A percentile compares a stretch with the other conserved stretches of the same genome.
phyloP scores from a whole-genome alignment of 1,139 yeast species.

The Debaryomyces sp. region DNA sequence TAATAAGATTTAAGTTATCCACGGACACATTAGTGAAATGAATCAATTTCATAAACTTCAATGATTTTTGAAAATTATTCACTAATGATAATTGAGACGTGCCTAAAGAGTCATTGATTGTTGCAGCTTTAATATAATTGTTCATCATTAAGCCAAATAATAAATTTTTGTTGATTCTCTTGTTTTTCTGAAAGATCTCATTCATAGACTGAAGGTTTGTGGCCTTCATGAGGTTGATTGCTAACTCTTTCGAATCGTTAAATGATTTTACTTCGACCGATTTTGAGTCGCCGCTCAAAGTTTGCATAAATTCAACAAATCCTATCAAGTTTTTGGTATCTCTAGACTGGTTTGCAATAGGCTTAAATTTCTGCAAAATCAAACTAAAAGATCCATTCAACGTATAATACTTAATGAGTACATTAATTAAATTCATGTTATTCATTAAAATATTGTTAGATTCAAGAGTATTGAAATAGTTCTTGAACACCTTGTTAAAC shows the following conservation, averaged over 20 bases:
- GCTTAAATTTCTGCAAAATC: constrained; percentile 20
- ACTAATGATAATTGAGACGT: constrained; percentile 12
- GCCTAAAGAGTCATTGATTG: constrained; percentile 4
- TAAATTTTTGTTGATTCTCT: constrained; percentile 11
- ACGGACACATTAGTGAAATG: constrained; percentile 22
- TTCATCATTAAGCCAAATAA: constrained; percentile 21
- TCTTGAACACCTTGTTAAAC: constrained; percentile 21
- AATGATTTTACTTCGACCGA: neutral
- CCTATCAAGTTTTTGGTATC: constrained; percentile 20
- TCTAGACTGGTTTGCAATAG: constrained; percentile 14
- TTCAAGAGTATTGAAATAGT: constrained; percentile 11
- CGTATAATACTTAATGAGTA: constrained; percentile 28
- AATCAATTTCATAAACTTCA: constrained; percentile 27
- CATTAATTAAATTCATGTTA: constrained; percentile 20
- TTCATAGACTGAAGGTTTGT: constrained; percentile 19
- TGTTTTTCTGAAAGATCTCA: constrained; percentile 14
- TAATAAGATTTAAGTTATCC: constrained; percentile 27
- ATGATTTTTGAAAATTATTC: constrained; percentile 13
- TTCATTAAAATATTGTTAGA: constrained; percentile 13
- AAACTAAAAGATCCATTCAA: constrained; percentile 18
- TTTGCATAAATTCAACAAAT: constrained; percentile 25
- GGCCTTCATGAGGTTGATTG: constrained; percentile 10
- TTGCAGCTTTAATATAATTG: constrained; percentile 19
- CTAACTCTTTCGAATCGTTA: constrained; percentile 8
- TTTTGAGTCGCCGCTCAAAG: constrained; percentile 13